Evolutionary conservation across 805 yeast species (phyloP).

Genomic region (Hanseniaspora jakobsenii): DNA sequence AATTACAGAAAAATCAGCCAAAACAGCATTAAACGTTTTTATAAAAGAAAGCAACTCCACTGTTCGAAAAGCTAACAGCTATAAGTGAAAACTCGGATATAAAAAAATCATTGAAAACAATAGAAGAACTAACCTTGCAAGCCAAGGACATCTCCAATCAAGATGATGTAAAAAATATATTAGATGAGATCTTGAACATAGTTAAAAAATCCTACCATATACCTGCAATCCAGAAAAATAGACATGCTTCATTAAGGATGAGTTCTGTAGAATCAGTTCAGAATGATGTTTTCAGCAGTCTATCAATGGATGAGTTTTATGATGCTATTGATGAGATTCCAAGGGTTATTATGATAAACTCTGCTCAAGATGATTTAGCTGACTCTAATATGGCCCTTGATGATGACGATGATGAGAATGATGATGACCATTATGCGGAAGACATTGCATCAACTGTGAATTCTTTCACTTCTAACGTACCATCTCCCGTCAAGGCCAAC

Average conservation of each 20-base stretch:
- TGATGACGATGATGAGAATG: conserved; percentile 22
- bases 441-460: not conserved
- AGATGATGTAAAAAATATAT: not conserved
- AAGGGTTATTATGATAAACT: conserved; percentile 47
- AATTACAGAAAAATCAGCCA: no score
- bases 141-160: not conserved
- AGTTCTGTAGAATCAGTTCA: not conserved
- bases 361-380: conserved; percentile 22
- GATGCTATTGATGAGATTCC: conserved; percentile 55
- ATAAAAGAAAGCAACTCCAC: no score
- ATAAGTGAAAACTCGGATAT: not conserved
- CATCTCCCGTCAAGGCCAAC: not conserved
- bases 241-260: not conserved
- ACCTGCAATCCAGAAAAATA: not conserved
- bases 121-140: not conserved
- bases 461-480: not conserved
- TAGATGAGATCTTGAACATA: not conserved
- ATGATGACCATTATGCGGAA: conserved; percentile 23
- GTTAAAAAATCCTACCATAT: not conserved
- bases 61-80: no score
- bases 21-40: no score
- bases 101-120: no score
- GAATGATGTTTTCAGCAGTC: conserved; percentile 6
- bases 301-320: conserved; percentile 38
- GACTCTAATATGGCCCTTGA: conserved; percentile 8